Conservation (phyloP, 331 rosid genomes). For the Malus hybrid region DNA sequence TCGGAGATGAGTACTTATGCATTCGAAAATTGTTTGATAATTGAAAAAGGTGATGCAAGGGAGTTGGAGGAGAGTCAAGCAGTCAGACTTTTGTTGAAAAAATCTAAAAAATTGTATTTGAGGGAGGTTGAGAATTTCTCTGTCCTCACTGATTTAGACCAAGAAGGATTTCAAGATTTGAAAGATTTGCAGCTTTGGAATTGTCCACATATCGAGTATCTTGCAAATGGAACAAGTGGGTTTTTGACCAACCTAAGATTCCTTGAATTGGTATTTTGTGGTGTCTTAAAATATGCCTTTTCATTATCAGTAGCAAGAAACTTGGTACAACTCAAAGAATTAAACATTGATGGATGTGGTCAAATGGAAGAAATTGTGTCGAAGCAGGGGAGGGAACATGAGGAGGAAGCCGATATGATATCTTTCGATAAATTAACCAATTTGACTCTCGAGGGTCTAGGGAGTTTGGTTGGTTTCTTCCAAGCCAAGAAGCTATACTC, state of each 20-base stretch:
- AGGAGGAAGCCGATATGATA: neutral
- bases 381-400: neutral
- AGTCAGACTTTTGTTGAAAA: too few relatives aligned
- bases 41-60: neutral
- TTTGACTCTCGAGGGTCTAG: accelerated
- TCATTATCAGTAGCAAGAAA: too few relatives aligned
- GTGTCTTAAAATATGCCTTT: too few relatives aligned
- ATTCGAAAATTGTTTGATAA: neutral
- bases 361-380: neutral
- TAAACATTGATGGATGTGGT: accelerated
- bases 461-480: neutral
- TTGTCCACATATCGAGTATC: neutral
- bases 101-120: accelerated
- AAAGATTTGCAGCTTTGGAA: too few relatives aligned
- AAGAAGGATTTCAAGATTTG: neutral
- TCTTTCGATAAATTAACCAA: neutral
- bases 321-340: too few relatives aligned
- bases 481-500: neutral
- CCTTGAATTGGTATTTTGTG: too few relatives aligned
- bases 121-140: accelerated
- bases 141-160: neutral
- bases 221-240: neutral
- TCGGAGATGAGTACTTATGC: too few relatives aligned
- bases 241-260: too few relatives aligned
- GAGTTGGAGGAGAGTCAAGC: neutral